These are phyloP conservation scores for Globisporangium spinosum DNA, from an alignment of 352 stramenopile species.

Conservation along the genomic window DNA sequence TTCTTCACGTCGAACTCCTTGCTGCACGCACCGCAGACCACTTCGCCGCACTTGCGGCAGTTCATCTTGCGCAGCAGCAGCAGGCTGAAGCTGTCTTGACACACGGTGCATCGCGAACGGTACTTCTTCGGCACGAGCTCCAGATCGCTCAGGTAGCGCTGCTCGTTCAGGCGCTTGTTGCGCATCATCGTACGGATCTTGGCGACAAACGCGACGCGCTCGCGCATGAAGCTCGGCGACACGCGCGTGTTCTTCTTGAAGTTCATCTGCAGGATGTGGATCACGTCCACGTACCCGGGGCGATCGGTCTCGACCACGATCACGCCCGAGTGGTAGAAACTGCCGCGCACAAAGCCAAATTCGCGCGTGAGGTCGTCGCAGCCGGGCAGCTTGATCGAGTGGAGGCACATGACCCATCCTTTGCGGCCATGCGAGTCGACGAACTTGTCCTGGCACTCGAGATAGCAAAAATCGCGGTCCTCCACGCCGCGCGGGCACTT, in stretches of 20 bases:
- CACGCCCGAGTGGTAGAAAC: conserved; percentile 82
- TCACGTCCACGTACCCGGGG: conserved; percentile 72
- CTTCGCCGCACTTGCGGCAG: conserved; percentile 85
- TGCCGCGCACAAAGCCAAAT: conserved; percentile 73
- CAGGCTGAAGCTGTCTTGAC: conserved; percentile 81
- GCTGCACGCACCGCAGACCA: conserved; percentile 82
- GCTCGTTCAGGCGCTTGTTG: conserved; percentile 72
- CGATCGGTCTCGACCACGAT: conserved; percentile 78
- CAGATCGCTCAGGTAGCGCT: conserved; percentile 74
- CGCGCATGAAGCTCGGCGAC: conserved; percentile 38
- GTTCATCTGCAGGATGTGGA: conserved; percentile 81
- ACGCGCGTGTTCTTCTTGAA: conserved; percentile 66
- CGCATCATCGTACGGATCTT: conserved; percentile 65
- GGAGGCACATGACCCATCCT: conserved; percentile 79
- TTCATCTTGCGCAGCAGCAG: conserved; percentile 80
- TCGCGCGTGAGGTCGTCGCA: conserved; percentile 72
- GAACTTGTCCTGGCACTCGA: conserved; percentile 88
- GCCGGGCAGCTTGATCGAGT: conserved; percentile 79
- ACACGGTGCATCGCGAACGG: conserved; percentile 65
- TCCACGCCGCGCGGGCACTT: conserved; percentile 52
- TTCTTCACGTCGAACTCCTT: conserved; percentile 75
- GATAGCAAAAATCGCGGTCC: conserved; percentile 73
- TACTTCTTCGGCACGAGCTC: conserved; percentile 85
- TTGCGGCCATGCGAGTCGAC: conserved; percentile 74
- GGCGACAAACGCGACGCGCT: conserved; percentile 41